These are phyloP conservation scores for Backusella parvicylindrica DNA, from an alignment of 192 early-diverging fungal genomes.

Conservation along the genomic window DNA sequence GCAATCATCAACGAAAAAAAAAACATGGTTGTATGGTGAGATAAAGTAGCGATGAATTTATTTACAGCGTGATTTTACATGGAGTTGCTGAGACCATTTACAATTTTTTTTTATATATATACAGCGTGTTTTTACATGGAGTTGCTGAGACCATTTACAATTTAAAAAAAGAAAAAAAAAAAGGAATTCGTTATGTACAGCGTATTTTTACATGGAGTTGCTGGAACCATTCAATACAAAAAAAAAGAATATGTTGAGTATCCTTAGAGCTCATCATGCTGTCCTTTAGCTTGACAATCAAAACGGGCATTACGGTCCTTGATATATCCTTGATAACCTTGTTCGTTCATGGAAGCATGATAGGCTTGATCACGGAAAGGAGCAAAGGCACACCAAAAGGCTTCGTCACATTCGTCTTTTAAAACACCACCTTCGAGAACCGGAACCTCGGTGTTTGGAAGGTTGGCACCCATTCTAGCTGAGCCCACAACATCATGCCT, in stretches of 20 bases:
- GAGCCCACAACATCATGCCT: conserved; percentile 18
- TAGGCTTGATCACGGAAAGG: conserved; percentile 12
- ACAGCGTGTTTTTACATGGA: conserved; percentile 29
- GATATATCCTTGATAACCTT: conserved; percentile 12
- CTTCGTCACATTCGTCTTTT: conserved; percentile 20
- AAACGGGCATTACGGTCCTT: not conserved
- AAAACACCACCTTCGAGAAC: conserved; percentile 12
- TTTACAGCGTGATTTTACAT: conserved; percentile 28
- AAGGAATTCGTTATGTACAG: conserved; percentile 13
- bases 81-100: conserved; percentile 21
- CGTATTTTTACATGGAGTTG: conserved; percentile 26
- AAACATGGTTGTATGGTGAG: not conserved
- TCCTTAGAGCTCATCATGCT: not conserved
- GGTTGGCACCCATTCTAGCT: conserved; percentile 12
- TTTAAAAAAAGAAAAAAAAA: not conserved
- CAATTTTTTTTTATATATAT: not conserved
- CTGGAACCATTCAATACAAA: conserved; percentile 11
- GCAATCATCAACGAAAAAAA: not conserved
- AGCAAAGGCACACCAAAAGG: conserved; percentile 17
- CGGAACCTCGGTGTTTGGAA: conserved; percentile 1
- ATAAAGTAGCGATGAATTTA: not conserved
- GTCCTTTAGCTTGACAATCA: not conserved
- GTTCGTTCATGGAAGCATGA: conserved; percentile 2
- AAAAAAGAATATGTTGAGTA: not conserved
- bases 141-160: conserved; percentile 12